A percentile compares a stretch with the other conserved stretches of the same genome.
phyloP scores from a whole-genome alignment of 352 stramenopile genomes.

The Globisporangium viniferum region DNA sequence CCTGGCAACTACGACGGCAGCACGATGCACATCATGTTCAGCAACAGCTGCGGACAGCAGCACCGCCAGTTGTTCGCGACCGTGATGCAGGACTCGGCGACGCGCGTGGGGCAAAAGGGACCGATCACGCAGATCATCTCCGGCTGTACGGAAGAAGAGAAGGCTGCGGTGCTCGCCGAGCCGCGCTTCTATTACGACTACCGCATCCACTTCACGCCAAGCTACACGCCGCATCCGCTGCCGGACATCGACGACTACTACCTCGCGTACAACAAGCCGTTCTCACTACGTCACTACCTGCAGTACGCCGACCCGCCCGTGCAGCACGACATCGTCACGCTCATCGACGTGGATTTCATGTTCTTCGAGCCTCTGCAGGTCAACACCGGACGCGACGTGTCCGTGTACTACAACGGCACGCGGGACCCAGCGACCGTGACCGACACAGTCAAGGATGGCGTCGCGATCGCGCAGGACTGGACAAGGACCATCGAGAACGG shows the following conservation, averaged over 20 bases:
- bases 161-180: conserved; percentile 8
- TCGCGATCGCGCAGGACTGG: conserved; percentile 27
- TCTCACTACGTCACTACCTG: conserved; percentile 26
- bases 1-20: conserved; percentile 16
- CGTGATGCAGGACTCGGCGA: conserved; percentile 23
- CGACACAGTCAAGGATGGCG: conserved; percentile 21
- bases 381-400: conserved; percentile 17
- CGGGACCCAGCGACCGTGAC: conserved; percentile 12
- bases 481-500: background rate
- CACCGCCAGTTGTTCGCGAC: conserved; percentile 20
- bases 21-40: conserved; percentile 27
- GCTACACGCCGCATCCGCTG: conserved; percentile 17
- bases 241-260: conserved; percentile 23
- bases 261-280: conserved; percentile 29
- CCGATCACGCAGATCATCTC: conserved; percentile 33
- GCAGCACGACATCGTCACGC: conserved; percentile 19
- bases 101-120: conserved; percentile 18
- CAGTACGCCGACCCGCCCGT: conserved; percentile 22
- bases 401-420: conserved; percentile 20
- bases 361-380: conserved; percentile 21
- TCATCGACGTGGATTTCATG: conserved; percentile 21
- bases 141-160: conserved; percentile 17
- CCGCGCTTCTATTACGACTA: conserved; percentile 28
- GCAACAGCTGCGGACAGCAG: conserved; percentile 23
- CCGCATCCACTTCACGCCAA: conserved; percentile 24